Conservation (phyloP, 768 basidiomycete genomes). For the Tylopilus cervinicoccineus region DNA sequence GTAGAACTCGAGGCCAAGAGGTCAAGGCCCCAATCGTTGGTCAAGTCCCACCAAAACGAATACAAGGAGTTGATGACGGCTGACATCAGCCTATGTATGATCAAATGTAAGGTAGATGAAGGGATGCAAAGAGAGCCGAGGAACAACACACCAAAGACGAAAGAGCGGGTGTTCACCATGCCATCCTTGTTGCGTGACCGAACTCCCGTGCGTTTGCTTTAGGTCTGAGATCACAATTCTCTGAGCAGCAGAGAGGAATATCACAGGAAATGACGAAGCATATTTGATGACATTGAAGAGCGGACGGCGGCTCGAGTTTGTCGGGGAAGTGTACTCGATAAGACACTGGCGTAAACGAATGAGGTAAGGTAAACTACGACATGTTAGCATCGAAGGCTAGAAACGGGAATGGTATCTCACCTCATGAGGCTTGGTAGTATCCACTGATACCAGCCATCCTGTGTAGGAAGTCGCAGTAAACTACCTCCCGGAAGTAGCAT, state of each 20-base stretch:
- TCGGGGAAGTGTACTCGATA: slow-evolving; percentile 67
- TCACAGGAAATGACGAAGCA: slow-evolving; percentile 94
- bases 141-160: slow-evolving; percentile 66
- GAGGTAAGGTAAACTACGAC: slow-evolving; percentile 72
- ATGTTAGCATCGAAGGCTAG: slow-evolving; percentile 3
- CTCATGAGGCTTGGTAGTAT: slow-evolving; percentile 84
- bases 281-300: slow-evolving; percentile 95
- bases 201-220: slow-evolving; percentile 43
- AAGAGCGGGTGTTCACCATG: slow-evolving; percentile 76
- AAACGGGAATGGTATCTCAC: slow-evolving; percentile 39
- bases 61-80: slow-evolving; percentile 88
- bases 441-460: slow-evolving; percentile 66
- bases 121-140: background rate
- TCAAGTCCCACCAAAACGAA: slow-evolving; percentile 99
- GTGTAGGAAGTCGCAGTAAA: slow-evolving; percentile 57
- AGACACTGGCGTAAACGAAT: slow-evolving; percentile 94
- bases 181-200: slow-evolving; percentile 49
- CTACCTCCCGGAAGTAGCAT: slow-evolving; percentile 88
- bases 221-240: slow-evolving; percentile 63
- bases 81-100: slow-evolving; percentile 62
- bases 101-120: slow-evolving; percentile 3
- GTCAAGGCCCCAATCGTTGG: slow-evolving; percentile 94
- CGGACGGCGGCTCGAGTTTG: slow-evolving; percentile 65
- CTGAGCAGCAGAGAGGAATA: slow-evolving; percentile 90
- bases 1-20: slow-evolving; percentile 47